phyloP scores from a whole-genome alignment of 306 rosid species.

The Clitoria ternatea region DNA sequence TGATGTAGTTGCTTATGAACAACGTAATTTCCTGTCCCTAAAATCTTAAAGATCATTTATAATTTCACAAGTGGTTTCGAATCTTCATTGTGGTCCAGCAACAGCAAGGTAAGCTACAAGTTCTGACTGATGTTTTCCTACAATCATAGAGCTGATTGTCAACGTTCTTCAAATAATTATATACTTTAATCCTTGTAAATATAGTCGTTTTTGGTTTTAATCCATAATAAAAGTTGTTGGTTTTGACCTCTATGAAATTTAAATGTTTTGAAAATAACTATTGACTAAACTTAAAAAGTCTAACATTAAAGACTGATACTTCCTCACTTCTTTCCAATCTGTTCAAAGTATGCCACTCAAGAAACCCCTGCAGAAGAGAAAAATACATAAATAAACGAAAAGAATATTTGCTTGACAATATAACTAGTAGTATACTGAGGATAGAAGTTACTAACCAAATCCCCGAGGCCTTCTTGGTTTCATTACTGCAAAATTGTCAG shows the following conservation, averaged over 20 bases:
- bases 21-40: background rate
- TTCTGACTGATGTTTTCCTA: constrained; percentile 14
- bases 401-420: background rate
- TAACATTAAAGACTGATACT: background rate
- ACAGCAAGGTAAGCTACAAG: constrained; percentile 2
- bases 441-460: constrained; percentile 51
- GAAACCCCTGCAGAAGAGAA: constrained; percentile 50
- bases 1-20: background rate
- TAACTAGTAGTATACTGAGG: background rate
- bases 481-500: constrained; percentile 47
- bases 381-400: background rate
- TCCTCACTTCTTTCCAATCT: background rate
- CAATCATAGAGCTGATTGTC: background rate
- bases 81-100: background rate
- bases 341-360: constrained; percentile 49
- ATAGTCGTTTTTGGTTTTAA: too few species aligned
- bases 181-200: too few species aligned
- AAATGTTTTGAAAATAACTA: too few species aligned
- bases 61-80: background rate
- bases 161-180: background rate
- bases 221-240: too few species aligned
- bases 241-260: too few species aligned
- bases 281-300: too few species aligned
- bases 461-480: constrained; percentile 51
- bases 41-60: background rate